Percentiles rank a stretch among this genome's conserved stretches.
Evolutionary conservation across 1,139 yeast species (phyloP).

Genomic region (Sugiyamaella sp.): DNA sequence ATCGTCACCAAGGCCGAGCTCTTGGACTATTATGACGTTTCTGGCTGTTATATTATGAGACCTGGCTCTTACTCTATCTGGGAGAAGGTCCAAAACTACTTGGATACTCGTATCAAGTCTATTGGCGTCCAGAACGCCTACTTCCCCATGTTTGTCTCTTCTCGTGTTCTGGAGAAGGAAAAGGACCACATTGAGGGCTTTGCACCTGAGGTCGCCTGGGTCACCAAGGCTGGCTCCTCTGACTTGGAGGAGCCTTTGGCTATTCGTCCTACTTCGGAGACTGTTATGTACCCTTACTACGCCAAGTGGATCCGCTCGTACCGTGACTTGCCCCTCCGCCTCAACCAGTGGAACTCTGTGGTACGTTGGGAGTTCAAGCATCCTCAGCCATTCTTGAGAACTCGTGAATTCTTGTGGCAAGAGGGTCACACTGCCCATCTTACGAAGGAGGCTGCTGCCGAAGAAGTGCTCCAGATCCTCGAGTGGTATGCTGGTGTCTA

Average conservation of each 20-base stretch:
- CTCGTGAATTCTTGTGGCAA: slow-evolving; percentile 99
- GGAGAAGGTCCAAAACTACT: slow-evolving; percentile 92
- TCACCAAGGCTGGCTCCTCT: slow-evolving; percentile 90
- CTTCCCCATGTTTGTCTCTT: slow-evolving; percentile 98
- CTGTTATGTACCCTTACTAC: slow-evolving; percentile 99
- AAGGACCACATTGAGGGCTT: slow-evolving; percentile 99
- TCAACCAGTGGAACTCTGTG: slow-evolving; percentile 99
- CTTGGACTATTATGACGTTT: slow-evolving; percentile 97
- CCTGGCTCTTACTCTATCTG: slow-evolving; percentile 94
- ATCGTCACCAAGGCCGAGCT: slow-evolving; percentile 94
- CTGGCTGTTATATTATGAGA: slow-evolving; percentile 97
- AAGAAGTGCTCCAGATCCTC: slow-evolving; percentile 84
- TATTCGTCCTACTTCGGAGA: slow-evolving; percentile 98
- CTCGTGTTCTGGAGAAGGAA: slow-evolving; percentile 91
- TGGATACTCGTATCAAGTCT: slow-evolving; percentile 75
- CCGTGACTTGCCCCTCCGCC: slow-evolving; percentile 93
- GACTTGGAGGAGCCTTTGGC: slow-evolving; percentile 98
- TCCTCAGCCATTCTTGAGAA: slow-evolving; percentile 98
- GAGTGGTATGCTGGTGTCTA: slow-evolving; percentile 85
- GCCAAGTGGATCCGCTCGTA: slow-evolving; percentile 99
- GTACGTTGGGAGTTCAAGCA: slow-evolving; percentile 99
- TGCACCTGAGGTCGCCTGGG: slow-evolving; percentile 99
- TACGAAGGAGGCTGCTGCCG: slow-evolving; percentile 74
- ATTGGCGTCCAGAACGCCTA: slow-evolving; percentile 94
- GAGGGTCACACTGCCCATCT: slow-evolving; percentile 99